Evolutionary conservation across 2,329 filamentous ascomycete genomes (phyloP).

Genomic region (Aspergillus sp.): DNA sequence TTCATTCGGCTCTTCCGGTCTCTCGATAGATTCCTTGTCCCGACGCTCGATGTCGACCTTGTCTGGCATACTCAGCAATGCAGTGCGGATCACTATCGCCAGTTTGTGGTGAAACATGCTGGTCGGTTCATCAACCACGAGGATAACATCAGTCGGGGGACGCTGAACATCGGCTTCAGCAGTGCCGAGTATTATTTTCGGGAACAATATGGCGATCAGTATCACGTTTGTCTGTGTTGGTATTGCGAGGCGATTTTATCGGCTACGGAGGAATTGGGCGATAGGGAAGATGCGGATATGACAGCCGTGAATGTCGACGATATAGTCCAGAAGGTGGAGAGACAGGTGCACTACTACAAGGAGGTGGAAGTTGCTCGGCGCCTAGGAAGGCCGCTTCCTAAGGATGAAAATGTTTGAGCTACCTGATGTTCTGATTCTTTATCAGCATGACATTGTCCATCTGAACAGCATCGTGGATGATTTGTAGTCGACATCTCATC

Average conservation of each 20-base stretch:
- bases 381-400: too few species aligned
- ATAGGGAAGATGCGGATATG: neutral
- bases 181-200: conserved; percentile 8
- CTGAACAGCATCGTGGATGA: too few species aligned
- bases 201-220: conserved; percentile 58
- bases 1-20: conserved; percentile 43
- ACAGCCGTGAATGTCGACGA: neutral
- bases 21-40: conserved; percentile 30
- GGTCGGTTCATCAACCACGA: conserved; percentile 70
- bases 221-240: conserved; percentile 73
- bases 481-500: too few species aligned
- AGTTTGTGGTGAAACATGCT: conserved; percentile 31
- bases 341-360: neutral
- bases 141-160: conserved; percentile 69
- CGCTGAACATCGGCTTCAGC: conserved; percentile 61
- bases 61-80: conserved; percentile 36
- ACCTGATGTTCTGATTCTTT: too few species aligned
- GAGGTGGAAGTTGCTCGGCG: neutral
- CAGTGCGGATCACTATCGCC: conserved; percentile 38
- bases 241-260: conserved; percentile 65
- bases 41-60: conserved; percentile 36
- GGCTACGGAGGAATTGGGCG: neutral
- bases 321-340: neutral
- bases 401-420: too few species aligned
- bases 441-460: too few species aligned